Conservation (phyloP, 148 eudicot species). For the Fagopyrum esculentum region DNA sequence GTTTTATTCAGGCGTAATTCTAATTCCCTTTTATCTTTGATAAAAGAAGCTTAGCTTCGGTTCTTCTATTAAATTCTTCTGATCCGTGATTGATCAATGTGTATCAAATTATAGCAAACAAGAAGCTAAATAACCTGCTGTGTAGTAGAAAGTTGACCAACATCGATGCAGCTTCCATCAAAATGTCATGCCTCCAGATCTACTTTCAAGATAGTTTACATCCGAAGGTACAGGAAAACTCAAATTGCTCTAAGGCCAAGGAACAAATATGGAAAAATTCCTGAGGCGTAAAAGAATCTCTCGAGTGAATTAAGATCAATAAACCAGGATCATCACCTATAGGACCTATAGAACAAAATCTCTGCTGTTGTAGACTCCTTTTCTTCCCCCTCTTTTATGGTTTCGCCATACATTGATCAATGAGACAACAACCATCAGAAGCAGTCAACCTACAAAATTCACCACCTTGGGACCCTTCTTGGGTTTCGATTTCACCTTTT, state of each 20-base stretch:
- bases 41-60: no score
- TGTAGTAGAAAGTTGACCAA: not conserved
- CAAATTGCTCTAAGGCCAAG: not conserved
- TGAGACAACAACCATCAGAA: not conserved
- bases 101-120: no score
- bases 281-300: not conserved
- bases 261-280: not conserved
- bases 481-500: conserved; percentile 42
- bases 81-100: no score
- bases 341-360: conserved; percentile 1
- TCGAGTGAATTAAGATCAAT: not conserved
- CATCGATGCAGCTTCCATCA: not conserved
- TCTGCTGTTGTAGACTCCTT: not conserved
- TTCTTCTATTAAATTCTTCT: no score
- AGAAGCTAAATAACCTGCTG: not conserved
- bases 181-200: not conserved
- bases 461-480: conserved; percentile 83
- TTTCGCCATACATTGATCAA: not conserved
- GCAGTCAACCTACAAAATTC: conserved; percentile 54
- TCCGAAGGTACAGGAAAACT: not conserved
- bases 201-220: not conserved
- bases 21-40: no score
- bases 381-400: not conserved
- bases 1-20: no score
- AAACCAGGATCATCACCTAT: not conserved